Conservation (phyloP, 345 rosid species). For the Gossypium rotundifolium region DNA sequence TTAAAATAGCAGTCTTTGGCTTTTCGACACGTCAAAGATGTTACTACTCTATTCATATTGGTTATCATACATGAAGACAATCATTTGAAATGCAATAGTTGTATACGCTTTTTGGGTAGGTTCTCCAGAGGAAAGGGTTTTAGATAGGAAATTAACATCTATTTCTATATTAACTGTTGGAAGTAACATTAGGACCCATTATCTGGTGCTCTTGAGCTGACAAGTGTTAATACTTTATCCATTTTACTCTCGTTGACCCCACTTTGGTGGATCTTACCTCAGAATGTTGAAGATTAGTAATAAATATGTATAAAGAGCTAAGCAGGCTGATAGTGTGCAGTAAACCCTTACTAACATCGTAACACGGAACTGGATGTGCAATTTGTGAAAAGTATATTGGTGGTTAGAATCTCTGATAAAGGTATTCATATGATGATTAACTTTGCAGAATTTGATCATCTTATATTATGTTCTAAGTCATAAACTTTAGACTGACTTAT, state of each 20-base stretch:
- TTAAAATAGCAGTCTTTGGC: background rate
- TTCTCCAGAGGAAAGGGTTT: background rate
- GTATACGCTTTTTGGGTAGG: background rate
- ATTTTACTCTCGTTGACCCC: background rate
- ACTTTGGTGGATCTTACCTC: background rate
- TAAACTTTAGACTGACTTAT: background rate
- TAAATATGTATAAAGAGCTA: background rate
- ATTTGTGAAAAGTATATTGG: background rate
- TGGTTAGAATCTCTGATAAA: background rate
- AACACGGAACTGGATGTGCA: background rate
- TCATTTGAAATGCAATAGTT: background rate
- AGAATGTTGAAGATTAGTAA: background rate
- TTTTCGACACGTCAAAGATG: background rate
- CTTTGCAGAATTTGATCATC: background rate
- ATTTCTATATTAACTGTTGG: too few species aligned
- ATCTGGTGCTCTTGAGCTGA: background rate
- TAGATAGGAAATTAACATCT: background rate
- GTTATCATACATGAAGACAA: background rate
- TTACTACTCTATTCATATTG: background rate
- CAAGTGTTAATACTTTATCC: background rate
- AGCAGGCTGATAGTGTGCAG: background rate
- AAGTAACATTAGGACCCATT: background rate
- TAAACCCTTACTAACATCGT: background rate
- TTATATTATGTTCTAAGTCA: background rate
- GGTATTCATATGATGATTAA: background rate